Conservation (phyloP, 257 asterid genomes). For the Fraxinus pennsylvanica region DNA sequence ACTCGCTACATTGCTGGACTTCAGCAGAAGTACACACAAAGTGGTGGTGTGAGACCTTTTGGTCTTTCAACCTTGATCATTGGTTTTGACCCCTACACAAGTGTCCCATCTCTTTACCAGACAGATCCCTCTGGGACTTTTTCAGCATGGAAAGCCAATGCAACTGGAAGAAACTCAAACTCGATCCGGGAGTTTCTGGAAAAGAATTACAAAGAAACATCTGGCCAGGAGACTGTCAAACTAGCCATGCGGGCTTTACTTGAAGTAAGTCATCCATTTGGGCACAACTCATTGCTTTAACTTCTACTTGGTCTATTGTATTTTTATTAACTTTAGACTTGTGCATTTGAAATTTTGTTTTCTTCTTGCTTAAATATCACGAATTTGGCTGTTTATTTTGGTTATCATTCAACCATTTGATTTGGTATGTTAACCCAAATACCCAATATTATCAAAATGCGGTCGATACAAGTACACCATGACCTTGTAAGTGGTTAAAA, state of each 20-base stretch:
- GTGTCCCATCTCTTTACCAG: conserved; percentile 84
- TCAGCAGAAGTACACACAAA: conserved; percentile 98
- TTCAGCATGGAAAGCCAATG: conserved; percentile 99
- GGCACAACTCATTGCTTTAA: conserved; percentile 3
- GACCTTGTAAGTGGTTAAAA: background rate
- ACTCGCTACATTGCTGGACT: conserved; percentile 99
- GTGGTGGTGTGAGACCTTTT: conserved; percentile 99
- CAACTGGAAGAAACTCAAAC: conserved; percentile 96
- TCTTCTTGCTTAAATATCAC: background rate
- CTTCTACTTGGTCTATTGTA: background rate
- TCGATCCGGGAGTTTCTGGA: conserved; percentile 90
- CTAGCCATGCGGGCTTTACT: conserved; percentile 96
- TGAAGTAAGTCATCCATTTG: conserved; percentile 56
- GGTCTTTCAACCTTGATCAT: conserved; percentile 97
- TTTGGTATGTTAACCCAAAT: background rate
- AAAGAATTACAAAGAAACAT: conserved; percentile 95
- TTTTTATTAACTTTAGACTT: background rate
- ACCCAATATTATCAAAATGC: background rate
- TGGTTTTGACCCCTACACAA: conserved; percentile 97
- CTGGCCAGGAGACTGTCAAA: conserved; percentile 93
- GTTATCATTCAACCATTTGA: background rate
- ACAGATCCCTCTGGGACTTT: conserved; percentile 98
- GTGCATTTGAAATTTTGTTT: background rate
- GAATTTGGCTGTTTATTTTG: background rate
- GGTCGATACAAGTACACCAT: background rate